These are phyloP conservation scores for Tylopilus plumbeoviolaceoides DNA, from an alignment of 768 basidiomycete genomes.

Conservation along the genomic window DNA sequence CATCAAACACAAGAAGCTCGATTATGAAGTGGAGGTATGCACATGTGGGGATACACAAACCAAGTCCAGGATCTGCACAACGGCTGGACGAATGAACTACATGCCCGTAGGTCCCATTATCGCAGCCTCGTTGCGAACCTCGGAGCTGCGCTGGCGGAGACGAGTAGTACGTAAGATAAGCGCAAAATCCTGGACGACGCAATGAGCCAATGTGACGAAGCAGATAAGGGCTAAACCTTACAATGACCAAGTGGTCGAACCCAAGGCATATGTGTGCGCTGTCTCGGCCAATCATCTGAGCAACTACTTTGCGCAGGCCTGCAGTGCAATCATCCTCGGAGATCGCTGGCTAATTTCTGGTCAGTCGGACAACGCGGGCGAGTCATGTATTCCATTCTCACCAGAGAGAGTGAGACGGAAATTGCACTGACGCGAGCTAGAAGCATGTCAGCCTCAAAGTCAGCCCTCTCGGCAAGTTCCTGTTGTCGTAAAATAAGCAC, in stretches of 20 bases:
- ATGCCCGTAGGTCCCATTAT: not conserved
- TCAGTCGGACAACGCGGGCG: slow-evolving; percentile 5
- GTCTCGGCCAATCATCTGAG: slow-evolving; percentile 18
- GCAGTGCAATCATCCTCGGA: slow-evolving; percentile 21
- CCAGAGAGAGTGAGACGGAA: slow-evolving; percentile 12
- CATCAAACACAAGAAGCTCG: slow-evolving; percentile 2
- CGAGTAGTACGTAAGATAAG: slow-evolving; percentile 12
- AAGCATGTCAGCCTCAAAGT: slow-evolving; percentile 5
- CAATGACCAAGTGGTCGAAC: slow-evolving; percentile 20
- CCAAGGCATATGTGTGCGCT: slow-evolving; percentile 9
- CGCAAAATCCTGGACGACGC: slow-evolving; percentile 20
- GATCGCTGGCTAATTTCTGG: slow-evolving; percentile 2
- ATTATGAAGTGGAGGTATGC: slow-evolving; percentile 12
- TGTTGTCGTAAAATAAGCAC: slow-evolving; percentile 8
- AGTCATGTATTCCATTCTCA: slow-evolving; percentile 1
- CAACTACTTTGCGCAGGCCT: slow-evolving; percentile 17
- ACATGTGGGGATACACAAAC: slow-evolving; percentile 5
- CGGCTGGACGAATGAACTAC: not conserved
- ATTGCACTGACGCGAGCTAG: not conserved
- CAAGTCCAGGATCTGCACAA: slow-evolving; percentile 4
- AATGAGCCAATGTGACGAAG: slow-evolving; percentile 1
- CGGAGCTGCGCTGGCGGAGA: slow-evolving; percentile 1
- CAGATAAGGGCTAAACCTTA: slow-evolving; percentile 1
- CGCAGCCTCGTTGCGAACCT: not conserved
- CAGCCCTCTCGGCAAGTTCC: slow-evolving; percentile 12